A percentile compares a stretch with the other conserved stretches of the same genome.
phyloP scores from a whole-genome alignment of 192 early-diverging fungal genomes.

The Backusella tarrabulga region DNA sequence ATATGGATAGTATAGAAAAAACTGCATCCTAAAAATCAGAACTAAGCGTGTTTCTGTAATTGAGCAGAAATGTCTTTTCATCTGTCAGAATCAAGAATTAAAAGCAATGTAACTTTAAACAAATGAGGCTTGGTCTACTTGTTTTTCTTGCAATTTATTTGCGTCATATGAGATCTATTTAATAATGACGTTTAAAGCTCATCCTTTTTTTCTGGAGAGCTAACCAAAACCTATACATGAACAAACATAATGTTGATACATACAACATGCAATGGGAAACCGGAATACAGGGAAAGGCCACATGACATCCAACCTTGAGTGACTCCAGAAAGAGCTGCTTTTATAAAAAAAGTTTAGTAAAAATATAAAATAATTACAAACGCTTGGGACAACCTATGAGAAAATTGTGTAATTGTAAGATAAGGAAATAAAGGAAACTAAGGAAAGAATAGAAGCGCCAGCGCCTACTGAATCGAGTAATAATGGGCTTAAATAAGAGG shows the following conservation, averaged over 20 bases:
- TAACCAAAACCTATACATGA: neutral
- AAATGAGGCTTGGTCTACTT: neutral
- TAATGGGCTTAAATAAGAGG: neutral
- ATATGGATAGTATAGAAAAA: neutral
- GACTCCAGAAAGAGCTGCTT: neutral
- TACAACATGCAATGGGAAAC: neutral
- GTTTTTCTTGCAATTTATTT: neutral
- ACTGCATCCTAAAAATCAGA: neutral
- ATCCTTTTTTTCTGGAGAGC: neutral
- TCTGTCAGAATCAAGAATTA: neutral
- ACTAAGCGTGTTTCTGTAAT: neutral
- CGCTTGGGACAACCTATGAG: conserved; percentile 8
- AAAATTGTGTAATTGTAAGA: conserved; percentile 18
- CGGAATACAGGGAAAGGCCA: neutral
- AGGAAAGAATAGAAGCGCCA: conserved; percentile 4
- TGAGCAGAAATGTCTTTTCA: neutral
- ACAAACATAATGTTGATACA: conserved; percentile 3
- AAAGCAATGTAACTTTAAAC: neutral
- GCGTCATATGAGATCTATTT: neutral
- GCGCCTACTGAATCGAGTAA: neutral
- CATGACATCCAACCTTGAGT: neutral
- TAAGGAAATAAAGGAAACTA: conserved; percentile 11
- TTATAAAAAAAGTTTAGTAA: neutral
- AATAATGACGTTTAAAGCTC: neutral
- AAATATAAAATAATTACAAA: neutral